A percentile compares a stretch with the other conserved stretches of the same genome.
These are phyloP conservation scores for Diaporthe australafricana DNA, from an alignment of 2,329 filamentous ascomycete genomes.

Conservation along the genomic window DNA sequence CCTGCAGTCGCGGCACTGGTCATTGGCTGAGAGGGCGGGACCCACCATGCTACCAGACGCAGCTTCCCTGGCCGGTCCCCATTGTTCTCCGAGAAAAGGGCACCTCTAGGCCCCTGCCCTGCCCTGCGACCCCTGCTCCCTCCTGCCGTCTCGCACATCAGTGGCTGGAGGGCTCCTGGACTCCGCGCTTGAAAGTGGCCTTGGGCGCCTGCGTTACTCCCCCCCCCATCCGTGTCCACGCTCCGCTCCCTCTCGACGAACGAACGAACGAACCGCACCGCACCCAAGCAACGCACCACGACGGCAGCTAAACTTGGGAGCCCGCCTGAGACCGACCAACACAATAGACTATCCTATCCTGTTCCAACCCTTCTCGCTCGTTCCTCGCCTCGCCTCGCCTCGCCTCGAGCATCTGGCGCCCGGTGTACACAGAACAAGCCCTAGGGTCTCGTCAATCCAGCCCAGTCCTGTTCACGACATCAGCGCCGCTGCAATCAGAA, in stretches of 20 bases:
- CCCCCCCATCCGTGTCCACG: conserved; percentile 4
- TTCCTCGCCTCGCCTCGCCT: conserved; percentile 6
- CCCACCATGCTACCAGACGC: conserved; percentile 26
- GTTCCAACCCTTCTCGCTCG: neutral
- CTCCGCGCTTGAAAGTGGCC: conserved; percentile 32
- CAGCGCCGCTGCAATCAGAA: conserved; percentile 15
- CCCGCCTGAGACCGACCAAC: neutral
- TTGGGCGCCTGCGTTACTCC: conserved; percentile 32
- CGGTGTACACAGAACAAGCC: conserved; percentile 11
- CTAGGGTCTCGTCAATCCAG: conserved; percentile 7
- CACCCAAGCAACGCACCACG: conserved; percentile 11
- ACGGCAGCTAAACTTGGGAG: conserved; percentile 18
- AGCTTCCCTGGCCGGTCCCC: conserved; percentile 30
- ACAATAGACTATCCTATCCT: neutral
- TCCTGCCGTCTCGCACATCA: conserved; percentile 29
- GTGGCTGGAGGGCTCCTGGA: conserved; percentile 29
- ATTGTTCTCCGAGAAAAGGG: conserved; percentile 27
- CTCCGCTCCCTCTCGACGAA: conserved; percentile 4
- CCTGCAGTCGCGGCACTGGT: conserved; percentile 26
- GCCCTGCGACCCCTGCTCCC: conserved; percentile 23
- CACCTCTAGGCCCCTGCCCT: conserved; percentile 23
- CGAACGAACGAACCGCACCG: conserved; percentile 3
- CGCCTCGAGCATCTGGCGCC: conserved; percentile 11
- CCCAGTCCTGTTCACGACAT: neutral
- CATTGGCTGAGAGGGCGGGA: conserved; percentile 25